phyloP scores from a whole-genome alignment of 2,329 filamentous ascomycete genomes.

The Stagonosporopsis cucurbitacearum region DNA sequence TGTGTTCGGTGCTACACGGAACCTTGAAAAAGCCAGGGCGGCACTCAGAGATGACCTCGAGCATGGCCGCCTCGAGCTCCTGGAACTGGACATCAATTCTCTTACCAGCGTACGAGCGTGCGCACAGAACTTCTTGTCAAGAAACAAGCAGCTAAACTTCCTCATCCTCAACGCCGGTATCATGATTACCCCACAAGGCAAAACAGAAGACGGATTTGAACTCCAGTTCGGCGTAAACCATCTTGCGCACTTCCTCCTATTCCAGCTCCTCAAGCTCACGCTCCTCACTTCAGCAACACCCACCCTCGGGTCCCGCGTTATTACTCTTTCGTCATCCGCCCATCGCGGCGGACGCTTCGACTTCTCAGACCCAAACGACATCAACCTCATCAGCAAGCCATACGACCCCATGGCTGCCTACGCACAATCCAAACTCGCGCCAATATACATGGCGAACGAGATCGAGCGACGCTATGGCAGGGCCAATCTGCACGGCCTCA shows the following conservation, averaged over 20 bases:
- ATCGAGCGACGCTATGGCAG: slow-evolving; percentile 57
- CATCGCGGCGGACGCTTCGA: neutral
- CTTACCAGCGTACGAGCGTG: neutral
- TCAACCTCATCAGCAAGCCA: neutral
- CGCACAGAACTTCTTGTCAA: neutral
- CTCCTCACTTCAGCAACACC: neutral
- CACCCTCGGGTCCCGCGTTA: neutral
- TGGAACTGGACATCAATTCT: slow-evolving; percentile 37
- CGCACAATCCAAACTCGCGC: slow-evolving; percentile 60
- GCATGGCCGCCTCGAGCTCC: slow-evolving; percentile 27
- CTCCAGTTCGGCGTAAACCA: neutral
- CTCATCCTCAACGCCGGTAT: neutral
- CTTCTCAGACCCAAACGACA: neutral
- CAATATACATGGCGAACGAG: slow-evolving; percentile 59
- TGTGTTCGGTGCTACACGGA: neutral
- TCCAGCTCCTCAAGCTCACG: neutral
- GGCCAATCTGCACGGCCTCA: slow-evolving; percentile 53
- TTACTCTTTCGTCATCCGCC: neutral
- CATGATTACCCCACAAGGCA: neutral
- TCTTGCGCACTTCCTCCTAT: neutral
- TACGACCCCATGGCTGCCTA: slow-evolving; percentile 44
- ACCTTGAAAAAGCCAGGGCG: neutral
- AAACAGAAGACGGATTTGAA: neutral
- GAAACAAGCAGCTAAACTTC: neutral
- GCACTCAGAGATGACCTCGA: neutral